Conservation (phyloP, 805 yeast species). For the Saccharomycopsis malanga region DNA sequence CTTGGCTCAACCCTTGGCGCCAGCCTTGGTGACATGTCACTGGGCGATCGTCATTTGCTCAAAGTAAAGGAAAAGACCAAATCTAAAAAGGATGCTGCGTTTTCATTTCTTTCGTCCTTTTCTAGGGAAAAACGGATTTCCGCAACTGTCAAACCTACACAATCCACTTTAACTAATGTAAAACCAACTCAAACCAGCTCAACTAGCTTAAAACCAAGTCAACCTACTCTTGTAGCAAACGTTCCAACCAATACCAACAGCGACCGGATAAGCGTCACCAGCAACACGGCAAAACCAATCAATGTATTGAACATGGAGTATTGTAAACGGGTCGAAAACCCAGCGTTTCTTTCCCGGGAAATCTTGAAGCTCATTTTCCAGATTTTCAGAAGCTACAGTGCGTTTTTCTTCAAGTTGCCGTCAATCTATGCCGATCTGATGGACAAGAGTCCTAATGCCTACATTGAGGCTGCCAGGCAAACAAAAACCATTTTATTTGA, state of each 20-base stretch:
- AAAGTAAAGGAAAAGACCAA: conserved; percentile 1
- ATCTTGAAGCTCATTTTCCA: conserved; percentile 19
- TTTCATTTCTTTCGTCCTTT: conserved; percentile 7
- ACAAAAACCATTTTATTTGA: conserved; percentile 9
- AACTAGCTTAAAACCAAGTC: background rate
- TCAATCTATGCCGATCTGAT: conserved; percentile 8
- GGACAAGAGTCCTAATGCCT: background rate
- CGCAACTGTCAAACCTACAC: background rate
- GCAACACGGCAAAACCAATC: background rate
- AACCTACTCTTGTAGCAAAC: too few species aligned
- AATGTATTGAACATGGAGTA: conserved; percentile 13
- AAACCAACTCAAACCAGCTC: background rate
- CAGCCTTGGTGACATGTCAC: background rate
- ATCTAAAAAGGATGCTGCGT: conserved; percentile 10
- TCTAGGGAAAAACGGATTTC: conserved; percentile 3
- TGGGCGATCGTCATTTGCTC: background rate
- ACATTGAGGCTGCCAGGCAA: conserved; percentile 6
- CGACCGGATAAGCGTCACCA: background rate
- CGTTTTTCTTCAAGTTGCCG: conserved; percentile 18
- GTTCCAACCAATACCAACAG: background rate
- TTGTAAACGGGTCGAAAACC: conserved; percentile 14
- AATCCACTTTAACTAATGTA: background rate
- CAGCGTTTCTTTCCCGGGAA: conserved; percentile 21
- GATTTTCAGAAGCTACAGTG: conserved; percentile 13
- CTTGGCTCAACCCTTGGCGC: background rate